Conservation (phyloP, 2,329 filamentous ascomycete genomes). For the Colletotrichum viniferum region DNA sequence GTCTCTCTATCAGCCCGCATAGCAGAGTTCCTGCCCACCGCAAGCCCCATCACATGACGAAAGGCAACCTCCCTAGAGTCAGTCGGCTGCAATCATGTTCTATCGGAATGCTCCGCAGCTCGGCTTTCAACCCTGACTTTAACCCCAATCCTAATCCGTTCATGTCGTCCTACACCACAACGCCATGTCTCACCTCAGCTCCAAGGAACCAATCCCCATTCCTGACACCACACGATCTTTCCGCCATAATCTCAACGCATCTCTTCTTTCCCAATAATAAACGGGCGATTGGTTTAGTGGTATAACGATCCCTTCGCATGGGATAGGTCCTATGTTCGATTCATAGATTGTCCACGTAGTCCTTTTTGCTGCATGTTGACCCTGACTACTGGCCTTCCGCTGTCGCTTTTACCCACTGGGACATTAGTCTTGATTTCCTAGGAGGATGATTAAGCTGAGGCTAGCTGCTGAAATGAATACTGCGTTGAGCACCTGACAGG, state of each 20-base stretch:
- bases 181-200: background rate
- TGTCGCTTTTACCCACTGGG: too few relatives aligned
- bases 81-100: background rate
- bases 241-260: background rate
- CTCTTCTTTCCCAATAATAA: accelerated
- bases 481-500: too few relatives aligned
- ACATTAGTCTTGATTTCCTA: too few relatives aligned
- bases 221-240: background rate
- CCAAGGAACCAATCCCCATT: background rate
- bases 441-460: too few relatives aligned
- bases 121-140: background rate
- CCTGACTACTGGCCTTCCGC: too few relatives aligned
- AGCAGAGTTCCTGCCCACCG: background rate
- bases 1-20: too few relatives aligned
- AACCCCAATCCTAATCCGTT: background rate
- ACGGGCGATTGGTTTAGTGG: background rate
- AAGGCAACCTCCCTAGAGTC: background rate
- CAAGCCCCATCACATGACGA: background rate
- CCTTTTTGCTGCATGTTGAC: too few relatives aligned
- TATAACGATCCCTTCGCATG: background rate
- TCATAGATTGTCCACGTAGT: background rate
- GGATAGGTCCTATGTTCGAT: background rate
- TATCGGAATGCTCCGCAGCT: background rate
- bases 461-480: too few relatives aligned
- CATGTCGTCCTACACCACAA: background rate